Evolutionary conservation across 345 rosid genomes (phyloP), one percentile per base, ranked within the genome.

Genomic region (Eucalyptus marginata): DNA sequence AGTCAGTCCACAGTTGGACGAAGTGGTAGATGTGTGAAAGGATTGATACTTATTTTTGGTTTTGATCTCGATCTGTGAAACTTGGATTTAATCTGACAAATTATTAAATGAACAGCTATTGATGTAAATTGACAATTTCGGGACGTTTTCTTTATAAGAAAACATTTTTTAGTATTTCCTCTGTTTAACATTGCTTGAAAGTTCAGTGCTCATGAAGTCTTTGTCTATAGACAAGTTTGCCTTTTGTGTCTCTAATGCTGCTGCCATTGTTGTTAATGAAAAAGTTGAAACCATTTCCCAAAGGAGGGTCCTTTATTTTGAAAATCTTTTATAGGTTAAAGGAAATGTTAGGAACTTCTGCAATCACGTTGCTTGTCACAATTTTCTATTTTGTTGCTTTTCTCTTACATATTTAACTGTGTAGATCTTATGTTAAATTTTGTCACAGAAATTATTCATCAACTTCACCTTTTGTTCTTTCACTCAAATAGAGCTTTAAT

Each of bases 401-500:
- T 76, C 8, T 76, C 25, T 76, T 76, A 2, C 84, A 20, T 22
- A 20, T 76, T 36, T 6, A 20, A 76, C 47, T 76, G 47, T 76
- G 15, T 5, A 40, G 84, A 76, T 76, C 29, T 76, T 20, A 40
- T 31, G 31, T 25, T 68, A 18, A 51, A 31, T 20, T 10, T 47
- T 1, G 25, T 46, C 18, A 27, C 40, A 31, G 31, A 44, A 24
- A 49, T 4, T 49, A 58, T 18, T 44, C 24, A 49, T 64, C 29
- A 20, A 44, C 40, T 47, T 50, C 49, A 76, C 49, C 24, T 68
- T 66, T 54, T 58, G 76, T 66, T 59, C 76, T 76, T 87, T 84
- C 31, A 24, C 40, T 44, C 6, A 46, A 46, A 80, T 43, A 98
- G 99, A 91, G 95, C 97, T 91, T 94, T 98, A 92, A 90, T 98